Evolutionary conservation across 768 basidiomycete species (phyloP).

Genomic region (Tephrocybe sp.): DNA sequence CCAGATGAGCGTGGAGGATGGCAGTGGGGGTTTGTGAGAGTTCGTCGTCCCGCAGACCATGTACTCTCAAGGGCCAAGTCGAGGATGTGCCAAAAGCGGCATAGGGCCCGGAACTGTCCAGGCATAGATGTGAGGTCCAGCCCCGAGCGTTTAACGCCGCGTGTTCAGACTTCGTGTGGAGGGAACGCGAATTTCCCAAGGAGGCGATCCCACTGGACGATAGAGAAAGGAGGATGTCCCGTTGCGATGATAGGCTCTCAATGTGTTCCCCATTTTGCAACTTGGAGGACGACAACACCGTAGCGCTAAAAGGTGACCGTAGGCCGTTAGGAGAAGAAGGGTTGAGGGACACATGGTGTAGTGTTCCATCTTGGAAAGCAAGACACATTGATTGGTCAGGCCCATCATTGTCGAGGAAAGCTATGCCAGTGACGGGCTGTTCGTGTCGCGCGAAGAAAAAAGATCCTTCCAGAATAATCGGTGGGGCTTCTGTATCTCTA

Average conservation of each 20-base stretch:
- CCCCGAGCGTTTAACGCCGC: slow-evolving; percentile 52
- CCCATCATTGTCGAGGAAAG: slow-evolving; percentile 46
- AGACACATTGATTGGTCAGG: slow-evolving; percentile 47
- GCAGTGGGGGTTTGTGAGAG: slow-evolving; percentile 49
- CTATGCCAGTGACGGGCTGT: slow-evolving; percentile 48
- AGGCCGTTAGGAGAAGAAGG: slow-evolving; percentile 16
- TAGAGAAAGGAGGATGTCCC: slow-evolving; percentile 49
- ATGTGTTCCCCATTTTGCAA: slow-evolving; percentile 47
- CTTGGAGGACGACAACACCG: slow-evolving; percentile 8
- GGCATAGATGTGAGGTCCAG: slow-evolving; percentile 64
- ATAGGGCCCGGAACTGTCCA: slow-evolving; percentile 51
- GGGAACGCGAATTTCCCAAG: slow-evolving; percentile 24
- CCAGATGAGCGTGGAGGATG: slow-evolving; percentile 41
- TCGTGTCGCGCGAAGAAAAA: slow-evolving; percentile 37
- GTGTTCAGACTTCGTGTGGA: slow-evolving; percentile 21
- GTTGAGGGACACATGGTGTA: slow-evolving; percentile 43
- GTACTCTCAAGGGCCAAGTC: slow-evolving; percentile 54
- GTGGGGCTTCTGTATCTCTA: slow-evolving; percentile 34
- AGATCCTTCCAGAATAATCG: slow-evolving; percentile 46
- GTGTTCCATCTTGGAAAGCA: slow-evolving; percentile 59
- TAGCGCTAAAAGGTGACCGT: slow-evolving; percentile 18
- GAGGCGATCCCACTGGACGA: slow-evolving; percentile 54
- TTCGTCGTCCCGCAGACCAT: slow-evolving; percentile 47
- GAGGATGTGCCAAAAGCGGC: slow-evolving; percentile 71
- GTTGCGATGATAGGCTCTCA: slow-evolving; percentile 54